Base-by-base conservation (phyloP, 2,329 filamentous ascomycete genomes). In the Penicillium oxalicum region DNA sequence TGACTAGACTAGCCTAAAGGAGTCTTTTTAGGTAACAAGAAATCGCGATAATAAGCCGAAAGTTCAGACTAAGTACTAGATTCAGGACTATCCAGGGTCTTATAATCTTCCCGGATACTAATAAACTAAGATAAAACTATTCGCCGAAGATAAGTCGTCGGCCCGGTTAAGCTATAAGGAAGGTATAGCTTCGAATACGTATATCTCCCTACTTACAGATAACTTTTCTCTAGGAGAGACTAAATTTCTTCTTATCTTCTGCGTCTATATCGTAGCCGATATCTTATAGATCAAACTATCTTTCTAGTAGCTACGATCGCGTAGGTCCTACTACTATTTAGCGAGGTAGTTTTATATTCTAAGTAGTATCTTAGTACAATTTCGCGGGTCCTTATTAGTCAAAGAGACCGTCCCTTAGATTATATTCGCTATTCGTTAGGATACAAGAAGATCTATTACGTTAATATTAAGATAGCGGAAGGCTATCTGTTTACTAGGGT, bases 391-490 rank as follows among this genome's bases (percentile, higher is more conserved):
- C 34, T 46, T 44, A 27, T 49, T 18, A 1, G 25, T 35, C 5
- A 49, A 26, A 13, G 43, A 49, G 6, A 49, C 32, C 25, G 38
- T 41, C 4, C 43, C 38, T 18, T 50, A 39, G n/a, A 46, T 13
- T 12, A 29, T 34, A 18, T 39, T 39, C 11, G 12, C 34, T 4
- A 34, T 35, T 9, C 32, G 13, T 7, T 40, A 28, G 26, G 33
- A 39, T n/a, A 27, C 26, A 4, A 45, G n/a, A 7, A 38, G 29
- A 9, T 38, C 25, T 8, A 11, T 9, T 8, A 46, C 25, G 12
- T 40, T 35, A 9, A 46, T 7, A 40, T 46, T 29, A 33, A 46
- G 40, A 40, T 46, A 38, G 9, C 28, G n/a, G 26, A 38, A 45
- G 35, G 8, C 8, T 9, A 38, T 45, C 25, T 37, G 2, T 12